Evolutionary conservation across 208 protist genomes (phyloP).

Genomic region (Leishmania arabica): DNA sequence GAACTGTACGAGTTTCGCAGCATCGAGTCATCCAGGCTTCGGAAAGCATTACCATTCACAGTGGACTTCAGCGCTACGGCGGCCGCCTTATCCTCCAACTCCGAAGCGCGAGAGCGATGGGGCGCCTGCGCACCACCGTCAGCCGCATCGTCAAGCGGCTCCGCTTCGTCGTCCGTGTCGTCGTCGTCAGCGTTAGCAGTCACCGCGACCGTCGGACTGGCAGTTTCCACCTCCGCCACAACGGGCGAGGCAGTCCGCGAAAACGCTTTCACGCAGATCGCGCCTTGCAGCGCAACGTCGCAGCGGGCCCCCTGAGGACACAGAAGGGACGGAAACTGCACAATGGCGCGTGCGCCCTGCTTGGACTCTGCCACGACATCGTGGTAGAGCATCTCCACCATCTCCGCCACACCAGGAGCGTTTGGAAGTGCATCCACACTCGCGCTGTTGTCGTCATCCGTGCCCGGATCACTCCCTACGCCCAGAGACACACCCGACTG

Average conservation of each 20-base stretch:
- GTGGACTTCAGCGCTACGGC: neutral
- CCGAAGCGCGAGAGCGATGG: neutral
- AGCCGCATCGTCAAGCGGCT: neutral
- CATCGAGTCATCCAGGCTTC: constrained; percentile 44
- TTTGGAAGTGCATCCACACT: constrained; percentile 45
- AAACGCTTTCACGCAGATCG: constrained; percentile 75
- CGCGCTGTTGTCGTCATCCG: neutral
- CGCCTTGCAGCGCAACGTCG: constrained; percentile 66
- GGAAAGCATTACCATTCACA: neutral
- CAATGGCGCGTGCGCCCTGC: constrained; percentile 55
- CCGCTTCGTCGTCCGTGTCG: constrained; percentile 14
- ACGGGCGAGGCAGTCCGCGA: constrained; percentile 42
- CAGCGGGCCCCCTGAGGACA: constrained; percentile 72
- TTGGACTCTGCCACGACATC: constrained; percentile 65
- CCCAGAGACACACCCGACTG: constrained; percentile 29
- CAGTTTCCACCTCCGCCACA: constrained; percentile 8
- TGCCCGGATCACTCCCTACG: neutral
- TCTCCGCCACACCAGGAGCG: constrained; percentile 40
- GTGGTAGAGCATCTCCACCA: constrained; percentile 88
- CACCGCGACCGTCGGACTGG: neutral
- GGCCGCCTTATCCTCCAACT: neutral
- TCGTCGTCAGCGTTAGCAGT: constrained; percentile 9
- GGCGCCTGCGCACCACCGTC: neutral
- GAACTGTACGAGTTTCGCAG: constrained; percentile 51
- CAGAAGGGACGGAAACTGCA: constrained; percentile 68